Evolutionary conservation across 108 stramenopile genomes (phyloP).

Genomic region (Cyclostephanos tholiformis): DNA sequence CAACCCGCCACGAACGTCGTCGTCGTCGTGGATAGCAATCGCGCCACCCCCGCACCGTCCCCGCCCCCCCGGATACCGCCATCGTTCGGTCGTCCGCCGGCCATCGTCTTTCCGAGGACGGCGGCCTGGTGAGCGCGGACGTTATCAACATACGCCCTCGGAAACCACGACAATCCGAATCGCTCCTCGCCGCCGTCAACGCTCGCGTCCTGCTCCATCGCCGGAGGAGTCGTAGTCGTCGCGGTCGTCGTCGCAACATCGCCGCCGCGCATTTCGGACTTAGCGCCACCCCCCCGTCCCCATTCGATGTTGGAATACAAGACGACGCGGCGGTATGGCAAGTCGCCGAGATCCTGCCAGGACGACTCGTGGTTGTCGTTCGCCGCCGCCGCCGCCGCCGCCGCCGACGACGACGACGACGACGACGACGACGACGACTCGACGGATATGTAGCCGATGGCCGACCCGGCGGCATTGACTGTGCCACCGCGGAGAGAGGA

Average conservation of each 20-base stretch:
- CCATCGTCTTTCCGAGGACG: conserved; percentile 23
- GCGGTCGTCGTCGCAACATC: not conserved
- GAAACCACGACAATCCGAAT: conserved; percentile 43
- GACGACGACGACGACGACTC: not conserved
- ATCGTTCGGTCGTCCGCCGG: not conserved
- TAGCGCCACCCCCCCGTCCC: conserved; percentile 23
- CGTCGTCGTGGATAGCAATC: conserved; percentile 67
- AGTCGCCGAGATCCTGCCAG: conserved; percentile 82
- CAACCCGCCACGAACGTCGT: conserved; percentile 75
- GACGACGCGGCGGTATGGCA: conserved; percentile 80
- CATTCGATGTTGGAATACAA: conserved; percentile 72
- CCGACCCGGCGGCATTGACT: conserved; percentile 35
- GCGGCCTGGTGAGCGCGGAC: conserved; percentile 35
- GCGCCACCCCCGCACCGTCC: conserved; percentile 50
- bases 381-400: not conserved
- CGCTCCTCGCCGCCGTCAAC: conserved; percentile 28
- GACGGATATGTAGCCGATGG: conserved; percentile 8
- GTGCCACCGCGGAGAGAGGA: conserved; percentile 41
- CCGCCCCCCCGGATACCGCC: no score
- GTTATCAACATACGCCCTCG: conserved; percentile 38
- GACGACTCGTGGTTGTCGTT: conserved; percentile 48
- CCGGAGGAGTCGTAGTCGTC: not conserved
- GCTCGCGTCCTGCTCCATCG: not conserved
- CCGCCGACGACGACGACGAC: not conserved
- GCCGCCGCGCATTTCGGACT: not conserved